Percentiles rank a stretch among this genome's conserved stretches.
Conservation (phyloP, 108 stramenopile species). For the Cyclotella kingstonii region DNA sequence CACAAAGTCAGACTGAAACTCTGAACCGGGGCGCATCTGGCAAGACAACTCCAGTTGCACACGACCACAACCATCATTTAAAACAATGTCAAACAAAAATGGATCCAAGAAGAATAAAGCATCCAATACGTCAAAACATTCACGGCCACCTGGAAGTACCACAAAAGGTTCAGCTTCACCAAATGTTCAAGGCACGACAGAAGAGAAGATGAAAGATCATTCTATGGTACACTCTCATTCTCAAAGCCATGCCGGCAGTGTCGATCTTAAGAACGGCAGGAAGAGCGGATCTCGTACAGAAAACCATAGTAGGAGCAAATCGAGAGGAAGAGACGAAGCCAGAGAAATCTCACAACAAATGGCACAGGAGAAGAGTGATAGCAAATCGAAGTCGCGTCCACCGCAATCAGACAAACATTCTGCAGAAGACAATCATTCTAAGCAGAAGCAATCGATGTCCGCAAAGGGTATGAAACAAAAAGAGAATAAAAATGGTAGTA, state of each 20-base stretch:
- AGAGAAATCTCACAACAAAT: background rate
- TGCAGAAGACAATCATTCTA: background rate
- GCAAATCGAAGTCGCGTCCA: slow-evolving; percentile 19
- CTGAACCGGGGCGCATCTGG: too few relatives aligned
- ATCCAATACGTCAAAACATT: slow-evolving; percentile 1
- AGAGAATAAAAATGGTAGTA: too few relatives aligned
- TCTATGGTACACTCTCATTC: slow-evolving; percentile 2
- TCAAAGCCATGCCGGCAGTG: background rate
- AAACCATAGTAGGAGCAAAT: slow-evolving; percentile 19
- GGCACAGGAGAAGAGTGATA: slow-evolving; percentile 3
- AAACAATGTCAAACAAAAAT: slow-evolving; percentile 16
- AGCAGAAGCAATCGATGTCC: background rate
- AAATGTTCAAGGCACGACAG: slow-evolving; percentile 1
- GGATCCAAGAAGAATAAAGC: slow-evolving; percentile 4
- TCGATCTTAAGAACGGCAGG: background rate
- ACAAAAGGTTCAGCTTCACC: background rate
- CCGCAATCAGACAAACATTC: background rate
- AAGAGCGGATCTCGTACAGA: slow-evolving; percentile 22
- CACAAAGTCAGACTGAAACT: too few relatives aligned
- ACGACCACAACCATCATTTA: too few relatives aligned
- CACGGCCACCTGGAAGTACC: slow-evolving; percentile 7
- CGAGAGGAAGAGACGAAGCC: slow-evolving; percentile 11
- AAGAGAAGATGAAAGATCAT: slow-evolving; percentile 9
- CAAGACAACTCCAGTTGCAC: too few relatives aligned
- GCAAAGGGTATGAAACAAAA: too few relatives aligned